Evolutionary conservation across 805 yeast genomes (phyloP).

Genomic region (Tetrapisispora namnaoensis): DNA sequence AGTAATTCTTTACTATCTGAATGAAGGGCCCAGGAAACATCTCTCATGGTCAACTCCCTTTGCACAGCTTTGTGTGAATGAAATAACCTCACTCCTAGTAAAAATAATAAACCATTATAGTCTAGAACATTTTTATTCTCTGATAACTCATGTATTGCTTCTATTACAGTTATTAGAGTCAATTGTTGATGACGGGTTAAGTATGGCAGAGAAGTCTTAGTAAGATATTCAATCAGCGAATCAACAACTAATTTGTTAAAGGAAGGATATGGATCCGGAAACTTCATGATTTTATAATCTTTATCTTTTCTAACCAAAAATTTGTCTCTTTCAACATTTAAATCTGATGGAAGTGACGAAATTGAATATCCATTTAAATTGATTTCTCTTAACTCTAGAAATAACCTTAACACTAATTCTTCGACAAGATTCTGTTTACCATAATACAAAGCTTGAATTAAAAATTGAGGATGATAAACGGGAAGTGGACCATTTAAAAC

Average conservation of each 20-base stretch:
- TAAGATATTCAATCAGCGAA: constrained; percentile 48
- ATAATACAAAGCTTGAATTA: constrained; percentile 63
- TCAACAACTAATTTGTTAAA: constrained; percentile 38
- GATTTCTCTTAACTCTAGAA: constrained; percentile 44
- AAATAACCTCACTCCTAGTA: constrained; percentile 60
- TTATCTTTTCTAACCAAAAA: constrained; percentile 18
- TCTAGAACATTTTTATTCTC: constrained; percentile 30
- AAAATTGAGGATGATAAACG: constrained; percentile 79
- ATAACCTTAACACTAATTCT: constrained; percentile 45
- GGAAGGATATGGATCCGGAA: constrained; percentile 32
- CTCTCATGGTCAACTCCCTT: constrained; percentile 58
- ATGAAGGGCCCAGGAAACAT: constrained; percentile 79
- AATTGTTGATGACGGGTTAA: constrained; percentile 87
- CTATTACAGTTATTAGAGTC: constrained; percentile 61
- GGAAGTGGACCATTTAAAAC: constrained; percentile 86
- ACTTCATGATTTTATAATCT: constrained; percentile 17
- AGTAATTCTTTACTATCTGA: constrained; percentile 67
- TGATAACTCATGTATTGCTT: constrained; percentile 49
- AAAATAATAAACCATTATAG: constrained; percentile 57
- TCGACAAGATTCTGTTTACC: constrained; percentile 48
- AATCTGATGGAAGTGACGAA: constrained; percentile 23
- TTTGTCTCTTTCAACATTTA: constrained; percentile 23
- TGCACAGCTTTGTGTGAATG: constrained; percentile 45
- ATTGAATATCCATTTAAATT: constrained; percentile 34
- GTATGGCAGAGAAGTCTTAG: constrained; percentile 61